Conservation (phyloP, 495 filamentous ascomycete genomes). For the Corynascus novoguineensis region DNA sequence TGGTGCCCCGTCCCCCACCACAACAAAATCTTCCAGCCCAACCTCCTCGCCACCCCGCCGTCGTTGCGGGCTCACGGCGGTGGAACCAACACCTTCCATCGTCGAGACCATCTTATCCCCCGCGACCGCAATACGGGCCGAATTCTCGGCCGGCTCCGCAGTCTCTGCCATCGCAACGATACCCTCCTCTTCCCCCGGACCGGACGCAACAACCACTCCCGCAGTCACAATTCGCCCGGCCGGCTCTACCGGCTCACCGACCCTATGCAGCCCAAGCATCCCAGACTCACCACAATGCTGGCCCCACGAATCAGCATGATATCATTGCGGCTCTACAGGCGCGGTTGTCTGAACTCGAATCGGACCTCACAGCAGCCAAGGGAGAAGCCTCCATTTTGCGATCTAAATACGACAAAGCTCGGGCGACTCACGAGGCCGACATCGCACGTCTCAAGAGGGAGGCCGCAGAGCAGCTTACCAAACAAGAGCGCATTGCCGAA, state of each 20-base stretch:
- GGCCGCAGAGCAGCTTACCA: conserved; percentile 41
- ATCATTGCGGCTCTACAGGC: conserved; percentile 27
- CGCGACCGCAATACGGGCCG: conserved; percentile 16
- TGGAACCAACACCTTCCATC: conserved; percentile 22
- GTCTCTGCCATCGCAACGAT: conserved; percentile 22
- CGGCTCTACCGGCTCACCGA: conserved; percentile 8
- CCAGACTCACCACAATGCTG: conserved; percentile 11
- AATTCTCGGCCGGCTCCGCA: conserved; percentile 7
- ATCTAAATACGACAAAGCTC: conserved; percentile 44
- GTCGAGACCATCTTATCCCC: conserved; percentile 5
- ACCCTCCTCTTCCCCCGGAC: conserved; percentile 14
- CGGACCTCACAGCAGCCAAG: conserved; percentile 39
- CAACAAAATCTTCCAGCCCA: conserved; percentile 6
- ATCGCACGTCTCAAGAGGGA: conserved; percentile 40
- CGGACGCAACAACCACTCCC: conserved; percentile 12
- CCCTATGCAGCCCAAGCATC: conserved; percentile 17
- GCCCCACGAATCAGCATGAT: conserved; percentile 17
- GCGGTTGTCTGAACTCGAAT: conserved; percentile 35
- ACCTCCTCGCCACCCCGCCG: conserved; percentile 7
- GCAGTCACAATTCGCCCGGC: conserved; percentile 27
- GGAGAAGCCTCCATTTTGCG: conserved; percentile 51
- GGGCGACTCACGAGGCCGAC: conserved; percentile 39
- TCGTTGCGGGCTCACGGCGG: conserved; percentile 20
- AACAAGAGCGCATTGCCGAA: conserved; percentile 43
- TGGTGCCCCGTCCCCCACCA: background rate